Conservation (phyloP, 2,329 filamentous ascomycete genomes). For the Talaromyces islandicus region DNA sequence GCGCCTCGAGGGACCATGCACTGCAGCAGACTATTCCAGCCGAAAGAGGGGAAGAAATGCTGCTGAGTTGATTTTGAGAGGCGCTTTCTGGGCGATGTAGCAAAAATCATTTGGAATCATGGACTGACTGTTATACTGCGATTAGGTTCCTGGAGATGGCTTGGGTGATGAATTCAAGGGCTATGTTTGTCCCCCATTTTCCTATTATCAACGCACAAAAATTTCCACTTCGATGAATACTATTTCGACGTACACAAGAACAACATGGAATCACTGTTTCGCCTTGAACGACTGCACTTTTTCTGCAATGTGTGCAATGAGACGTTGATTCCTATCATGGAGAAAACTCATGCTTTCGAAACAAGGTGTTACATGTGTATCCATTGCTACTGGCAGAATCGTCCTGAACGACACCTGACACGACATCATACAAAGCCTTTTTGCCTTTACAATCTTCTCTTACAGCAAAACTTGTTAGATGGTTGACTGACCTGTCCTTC, state of each 20-base stretch:
- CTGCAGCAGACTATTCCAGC: background rate
- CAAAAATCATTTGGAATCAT: background rate
- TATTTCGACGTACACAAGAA: background rate
- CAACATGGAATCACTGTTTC: background rate
- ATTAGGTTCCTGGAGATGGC: slow-evolving; percentile 79
- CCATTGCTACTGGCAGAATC: background rate
- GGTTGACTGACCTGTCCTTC: background rate
- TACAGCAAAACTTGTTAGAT: background rate
- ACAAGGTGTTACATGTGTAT: background rate
- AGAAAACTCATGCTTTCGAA: background rate
- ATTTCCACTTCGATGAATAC: background rate
- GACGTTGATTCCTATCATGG: background rate
- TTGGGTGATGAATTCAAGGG: slow-evolving; percentile 99
- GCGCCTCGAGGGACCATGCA: slow-evolving; percentile 7
- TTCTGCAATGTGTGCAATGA: background rate
- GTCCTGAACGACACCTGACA: background rate
- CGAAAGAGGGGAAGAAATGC: slow-evolving; percentile 8
- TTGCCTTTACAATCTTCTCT: background rate
- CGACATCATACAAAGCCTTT: background rate
- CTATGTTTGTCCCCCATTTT: slow-evolving; percentile 48
- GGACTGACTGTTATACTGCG: slow-evolving; percentile 17
- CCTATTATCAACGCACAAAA: background rate
- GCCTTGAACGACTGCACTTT: background rate
- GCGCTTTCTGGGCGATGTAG: background rate
- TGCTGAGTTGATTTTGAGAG: slow-evolving; percentile 10